Conservation (phyloP, 768 basidiomycete species). For the Hericium erinaceus region DNA sequence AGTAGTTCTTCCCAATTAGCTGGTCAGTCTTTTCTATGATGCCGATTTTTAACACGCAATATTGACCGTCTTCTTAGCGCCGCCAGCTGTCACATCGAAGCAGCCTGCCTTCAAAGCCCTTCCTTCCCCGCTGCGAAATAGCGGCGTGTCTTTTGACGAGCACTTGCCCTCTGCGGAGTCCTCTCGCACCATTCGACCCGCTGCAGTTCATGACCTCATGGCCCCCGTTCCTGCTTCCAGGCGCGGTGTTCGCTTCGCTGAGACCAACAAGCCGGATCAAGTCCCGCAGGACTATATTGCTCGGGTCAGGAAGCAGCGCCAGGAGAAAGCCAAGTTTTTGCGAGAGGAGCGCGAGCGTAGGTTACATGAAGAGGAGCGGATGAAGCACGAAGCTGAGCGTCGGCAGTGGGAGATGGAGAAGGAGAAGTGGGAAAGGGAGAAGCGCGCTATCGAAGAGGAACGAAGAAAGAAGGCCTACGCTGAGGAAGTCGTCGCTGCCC, state of each 20-base stretch:
- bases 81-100: slow-evolving; percentile 8
- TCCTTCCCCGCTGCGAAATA: slow-evolving; percentile 42
- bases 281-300: slow-evolving; percentile 56
- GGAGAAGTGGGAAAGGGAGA: slow-evolving; percentile 34
- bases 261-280: slow-evolving; percentile 52
- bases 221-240: slow-evolving; percentile 6
- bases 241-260: slow-evolving; percentile 58
- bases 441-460: slow-evolving; percentile 37
- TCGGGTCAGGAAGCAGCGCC: slow-evolving; percentile 56
- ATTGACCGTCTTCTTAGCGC: slow-evolving; percentile 6
- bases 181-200: slow-evolving; percentile 1
- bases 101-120: slow-evolving; percentile 27
- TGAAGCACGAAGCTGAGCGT: slow-evolving; percentile 32
- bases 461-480: slow-evolving; percentile 10
- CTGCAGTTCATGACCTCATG: neutral
- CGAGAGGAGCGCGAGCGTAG: slow-evolving; percentile 49
- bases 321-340: slow-evolving; percentile 57
- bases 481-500: slow-evolving; percentile 12
- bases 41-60: slow-evolving; percentile 17
- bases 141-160: slow-evolving; percentile 19
- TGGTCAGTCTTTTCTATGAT: slow-evolving; percentile 5
- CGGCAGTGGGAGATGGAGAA: slow-evolving; percentile 34
- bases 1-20: slow-evolving; percentile 17
- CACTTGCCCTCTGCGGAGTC: slow-evolving; percentile 5
- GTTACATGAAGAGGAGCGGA: slow-evolving; percentile 34